A percentile compares a stretch with the other conserved stretches of the same genome.
Conservation (phyloP, 306 rosid genomes). For the Dryas drummondii region DNA sequence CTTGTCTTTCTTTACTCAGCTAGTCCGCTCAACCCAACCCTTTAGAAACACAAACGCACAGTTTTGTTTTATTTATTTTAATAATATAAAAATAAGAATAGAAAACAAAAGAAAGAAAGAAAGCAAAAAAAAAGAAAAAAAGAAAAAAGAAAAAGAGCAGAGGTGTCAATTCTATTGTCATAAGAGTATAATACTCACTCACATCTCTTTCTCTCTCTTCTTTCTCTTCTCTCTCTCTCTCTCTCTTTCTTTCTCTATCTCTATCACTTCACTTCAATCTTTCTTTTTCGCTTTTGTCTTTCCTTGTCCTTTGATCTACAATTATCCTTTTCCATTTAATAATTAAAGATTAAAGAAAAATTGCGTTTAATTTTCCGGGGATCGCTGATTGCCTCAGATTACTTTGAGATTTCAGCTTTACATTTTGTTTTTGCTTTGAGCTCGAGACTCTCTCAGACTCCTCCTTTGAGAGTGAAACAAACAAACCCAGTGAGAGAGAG, state of each 20-base stretch:
- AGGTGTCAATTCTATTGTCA: constrained; percentile 6
- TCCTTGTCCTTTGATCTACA: constrained; percentile 64
- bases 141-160: not conserved
- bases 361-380: not conserved
- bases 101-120: not conserved
- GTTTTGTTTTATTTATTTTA: not conserved
- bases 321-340: constrained; percentile 20
- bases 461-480: constrained; percentile 18
- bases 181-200: too few relatives aligned
- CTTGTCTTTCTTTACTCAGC: not conserved
- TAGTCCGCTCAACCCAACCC: not conserved
- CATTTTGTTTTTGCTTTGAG: not conserved
- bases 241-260: constrained; percentile 20
- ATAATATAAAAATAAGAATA: not conserved
- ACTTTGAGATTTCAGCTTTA: constrained; percentile 11
- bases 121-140: not conserved
- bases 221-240: constrained; percentile 23
- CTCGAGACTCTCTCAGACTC: not conserved
- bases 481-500: not conserved
- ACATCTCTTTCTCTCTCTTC: too few relatives aligned
- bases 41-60: not conserved
- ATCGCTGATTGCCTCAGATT: constrained; percentile 7
- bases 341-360: constrained; percentile 2
- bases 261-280: constrained; percentile 38
- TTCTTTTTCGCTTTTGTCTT: constrained; percentile 74